These are phyloP conservation scores for Cucurbita ficifolia DNA, from an alignment of 306 rosid genomes.

Conservation along the genomic window DNA sequence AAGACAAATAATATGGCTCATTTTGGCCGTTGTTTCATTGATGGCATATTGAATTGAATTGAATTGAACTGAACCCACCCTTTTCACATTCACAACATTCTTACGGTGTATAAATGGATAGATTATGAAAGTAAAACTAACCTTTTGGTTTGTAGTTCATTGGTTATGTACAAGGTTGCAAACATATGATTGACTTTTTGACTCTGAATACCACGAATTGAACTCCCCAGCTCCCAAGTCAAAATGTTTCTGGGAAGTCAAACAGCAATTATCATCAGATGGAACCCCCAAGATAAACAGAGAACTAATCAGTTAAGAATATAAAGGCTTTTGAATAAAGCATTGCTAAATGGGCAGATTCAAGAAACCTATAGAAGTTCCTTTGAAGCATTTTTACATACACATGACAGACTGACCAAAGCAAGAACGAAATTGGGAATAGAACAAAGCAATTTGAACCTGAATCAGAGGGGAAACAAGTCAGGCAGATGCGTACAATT, in stretches of 20 bases:
- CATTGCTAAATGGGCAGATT: not conserved
- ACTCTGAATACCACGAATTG: too few relatives aligned
- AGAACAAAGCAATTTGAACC: not conserved
- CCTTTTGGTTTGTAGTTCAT: too few relatives aligned
- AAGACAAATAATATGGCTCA: not conserved
- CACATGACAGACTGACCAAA: not conserved
- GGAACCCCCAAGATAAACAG: not conserved
- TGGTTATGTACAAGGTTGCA: not conserved
- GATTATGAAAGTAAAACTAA: too few relatives aligned
- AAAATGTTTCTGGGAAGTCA: not conserved
- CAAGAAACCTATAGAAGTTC: not conserved
- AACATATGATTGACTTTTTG: too few relatives aligned
- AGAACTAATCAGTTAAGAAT: not conserved
- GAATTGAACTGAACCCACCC: too few relatives aligned
- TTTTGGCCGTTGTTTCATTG: not conserved
- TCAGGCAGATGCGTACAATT: constrained; percentile 31
- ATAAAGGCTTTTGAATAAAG: not conserved
- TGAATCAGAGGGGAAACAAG: constrained; percentile 1
- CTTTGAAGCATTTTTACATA: not conserved
- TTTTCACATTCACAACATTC: too few relatives aligned
- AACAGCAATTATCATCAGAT: not conserved
- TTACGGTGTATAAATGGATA: too few relatives aligned
- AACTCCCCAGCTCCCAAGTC: not conserved
- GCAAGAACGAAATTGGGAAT: not conserved
- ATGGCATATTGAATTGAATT: not conserved